Conservation (phyloP, 495 filamentous ascomycete species). For the Pyrenula massariospora region DNA sequence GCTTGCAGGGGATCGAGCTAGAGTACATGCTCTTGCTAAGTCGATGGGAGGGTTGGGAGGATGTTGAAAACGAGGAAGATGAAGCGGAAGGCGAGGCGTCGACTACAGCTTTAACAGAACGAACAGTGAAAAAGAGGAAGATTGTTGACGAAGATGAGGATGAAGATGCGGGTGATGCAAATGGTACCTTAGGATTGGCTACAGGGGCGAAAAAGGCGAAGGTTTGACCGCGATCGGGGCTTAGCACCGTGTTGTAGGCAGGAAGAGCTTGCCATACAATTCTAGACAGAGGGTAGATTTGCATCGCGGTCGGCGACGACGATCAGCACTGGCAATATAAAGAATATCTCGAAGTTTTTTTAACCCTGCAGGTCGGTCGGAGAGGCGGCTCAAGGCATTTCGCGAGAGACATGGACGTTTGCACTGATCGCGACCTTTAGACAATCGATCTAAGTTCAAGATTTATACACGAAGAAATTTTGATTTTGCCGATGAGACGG, state of each 20-base stretch:
- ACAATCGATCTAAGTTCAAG: too few species aligned
- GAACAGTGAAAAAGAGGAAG: constrained; percentile 31
- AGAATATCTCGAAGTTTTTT: too few species aligned
- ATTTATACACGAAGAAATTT: neutral
- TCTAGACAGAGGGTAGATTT: too few species aligned
- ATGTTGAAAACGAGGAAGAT: constrained; percentile 13
- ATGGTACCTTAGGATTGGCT: constrained; percentile 9
- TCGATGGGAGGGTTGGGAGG: constrained; percentile 29
- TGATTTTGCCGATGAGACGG: neutral
- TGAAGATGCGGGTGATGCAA: constrained; percentile 18
- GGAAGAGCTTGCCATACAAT: too few species aligned
- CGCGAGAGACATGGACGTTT: too few species aligned
- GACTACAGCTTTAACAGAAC: constrained; percentile 12
- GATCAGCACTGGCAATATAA: too few species aligned
- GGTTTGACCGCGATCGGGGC: too few species aligned
- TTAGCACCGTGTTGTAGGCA: too few species aligned
- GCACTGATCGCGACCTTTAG: too few species aligned
- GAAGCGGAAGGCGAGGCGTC: constrained; percentile 10
- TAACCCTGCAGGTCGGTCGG: too few species aligned
- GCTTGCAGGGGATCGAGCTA: constrained; percentile 62
- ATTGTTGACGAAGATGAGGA: constrained; percentile 38
- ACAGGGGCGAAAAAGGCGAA: constrained; percentile 29
- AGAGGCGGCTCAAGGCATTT: too few species aligned
- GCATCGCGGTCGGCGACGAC: too few species aligned
- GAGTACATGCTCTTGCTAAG: constrained; percentile 65